Conservation (phyloP, 1,284 basidiomycete genomes). For the Inonotus obliquus region DNA sequence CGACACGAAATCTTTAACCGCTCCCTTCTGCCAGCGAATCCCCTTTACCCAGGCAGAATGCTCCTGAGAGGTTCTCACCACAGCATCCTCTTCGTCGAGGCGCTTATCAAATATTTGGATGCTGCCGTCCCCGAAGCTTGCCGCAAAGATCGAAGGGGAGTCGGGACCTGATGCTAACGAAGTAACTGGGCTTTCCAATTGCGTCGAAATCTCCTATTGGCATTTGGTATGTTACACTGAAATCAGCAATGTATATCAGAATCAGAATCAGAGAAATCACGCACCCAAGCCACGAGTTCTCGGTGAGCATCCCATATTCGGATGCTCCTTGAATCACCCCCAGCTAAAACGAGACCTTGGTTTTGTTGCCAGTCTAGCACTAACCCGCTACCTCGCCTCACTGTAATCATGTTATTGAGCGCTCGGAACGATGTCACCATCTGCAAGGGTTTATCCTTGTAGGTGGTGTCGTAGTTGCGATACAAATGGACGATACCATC, state of each 20-base stretch:
- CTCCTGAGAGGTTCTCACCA: conserved; percentile 77
- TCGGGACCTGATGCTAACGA: conserved; percentile 79
- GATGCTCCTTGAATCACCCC: conserved; percentile 88
- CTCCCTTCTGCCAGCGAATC: conserved; percentile 79
- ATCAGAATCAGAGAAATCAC: conserved; percentile 26
- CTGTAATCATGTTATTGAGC: conserved; percentile 72
- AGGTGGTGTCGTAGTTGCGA: conserved; percentile 77
- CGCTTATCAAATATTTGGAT: conserved; percentile 92
- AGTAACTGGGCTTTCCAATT: conserved; percentile 88
- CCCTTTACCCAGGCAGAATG: conserved; percentile 93
- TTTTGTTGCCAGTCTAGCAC: conserved; percentile 94
- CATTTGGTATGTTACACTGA: not conserved
- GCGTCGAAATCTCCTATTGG: conserved; percentile 42
- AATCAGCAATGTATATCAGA: not conserved
- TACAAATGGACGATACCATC: conserved; percentile 92
- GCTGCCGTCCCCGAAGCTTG: conserved; percentile 91
- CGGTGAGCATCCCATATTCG: conserved; percentile 95
- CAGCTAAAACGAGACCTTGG: conserved; percentile 80
- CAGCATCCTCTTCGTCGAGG: conserved; percentile 78
- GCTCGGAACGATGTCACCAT: conserved; percentile 94
- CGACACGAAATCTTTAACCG: conserved; percentile 78
- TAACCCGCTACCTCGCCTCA: conserved; percentile 76
- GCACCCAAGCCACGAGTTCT: conserved; percentile 77
- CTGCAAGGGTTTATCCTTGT: conserved; percentile 64
- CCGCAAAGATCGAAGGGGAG: conserved; percentile 78